phyloP scores from a whole-genome alignment of 2,329 filamentous ascomycete genomes.

The Endoconidiophora polonica region DNA sequence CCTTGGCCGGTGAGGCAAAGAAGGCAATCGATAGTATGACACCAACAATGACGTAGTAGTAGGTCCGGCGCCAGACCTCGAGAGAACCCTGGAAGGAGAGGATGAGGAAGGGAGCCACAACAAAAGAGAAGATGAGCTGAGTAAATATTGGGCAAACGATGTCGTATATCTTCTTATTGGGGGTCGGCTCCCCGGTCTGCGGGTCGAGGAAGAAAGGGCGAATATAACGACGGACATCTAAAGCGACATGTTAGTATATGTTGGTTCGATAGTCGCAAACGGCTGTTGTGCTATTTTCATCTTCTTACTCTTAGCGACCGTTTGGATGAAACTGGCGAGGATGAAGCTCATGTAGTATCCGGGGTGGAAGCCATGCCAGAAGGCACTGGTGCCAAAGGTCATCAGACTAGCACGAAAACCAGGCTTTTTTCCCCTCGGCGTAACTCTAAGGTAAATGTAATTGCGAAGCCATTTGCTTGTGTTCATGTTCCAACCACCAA shows the following conservation, averaged over 20 bases:
- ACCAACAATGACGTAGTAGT: conserved; percentile 69
- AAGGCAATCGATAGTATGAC: conserved; percentile 50
- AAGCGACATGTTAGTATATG: conserved; percentile 13
- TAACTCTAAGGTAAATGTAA: conserved; percentile 89
- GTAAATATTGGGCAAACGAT: conserved; percentile 57
- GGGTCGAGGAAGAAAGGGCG: conserved; percentile 86
- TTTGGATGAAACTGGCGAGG: conserved; percentile 80
- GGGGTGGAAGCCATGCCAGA: conserved; percentile 97
- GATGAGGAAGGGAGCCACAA: conserved; percentile 69
- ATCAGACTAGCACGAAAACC: conserved; percentile 88
- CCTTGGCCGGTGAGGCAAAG: conserved; percentile 66
- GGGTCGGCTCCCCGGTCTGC: conserved; percentile 49
- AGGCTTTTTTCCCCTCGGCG: conserved; percentile 86
- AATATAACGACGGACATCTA: conserved; percentile 75
- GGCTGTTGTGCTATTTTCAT: not conserved
- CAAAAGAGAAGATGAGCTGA: conserved; percentile 70
- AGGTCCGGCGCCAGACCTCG: conserved; percentile 65
- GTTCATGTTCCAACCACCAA: conserved; percentile 96
- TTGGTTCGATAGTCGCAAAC: not conserved
- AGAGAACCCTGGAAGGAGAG: conserved; percentile 56
- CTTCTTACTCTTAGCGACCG: conserved; percentile 68
- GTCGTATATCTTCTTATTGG: conserved; percentile 76
- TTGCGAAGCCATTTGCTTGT: conserved; percentile 94
- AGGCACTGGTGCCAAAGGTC: conserved; percentile 83
- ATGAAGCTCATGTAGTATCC: conserved; percentile 90